A percentile compares a stretch with the other conserved stretches of the same genome.
phyloP scores from a whole-genome alignment of 2,329 filamentous ascomycete genomes.

The Rosellinia necatrix region DNA sequence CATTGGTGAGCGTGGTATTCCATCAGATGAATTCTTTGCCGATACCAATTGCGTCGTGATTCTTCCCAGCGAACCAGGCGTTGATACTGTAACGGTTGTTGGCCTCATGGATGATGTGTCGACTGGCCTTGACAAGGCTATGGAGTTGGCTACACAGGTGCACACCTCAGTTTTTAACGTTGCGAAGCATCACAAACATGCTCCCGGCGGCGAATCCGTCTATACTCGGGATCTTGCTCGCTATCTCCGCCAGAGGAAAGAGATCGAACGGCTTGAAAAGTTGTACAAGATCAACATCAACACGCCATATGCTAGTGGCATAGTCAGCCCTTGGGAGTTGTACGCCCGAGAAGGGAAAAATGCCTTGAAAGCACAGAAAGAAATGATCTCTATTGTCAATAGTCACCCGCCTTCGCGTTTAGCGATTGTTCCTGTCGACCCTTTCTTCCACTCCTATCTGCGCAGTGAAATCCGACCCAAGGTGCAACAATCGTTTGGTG shows the following conservation, averaged over 20 bases:
- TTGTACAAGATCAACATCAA: constrained; percentile 86
- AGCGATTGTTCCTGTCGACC: constrained; percentile 68
- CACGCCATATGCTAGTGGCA: constrained; percentile 71
- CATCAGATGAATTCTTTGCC: constrained; percentile 82
- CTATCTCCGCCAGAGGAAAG: constrained; percentile 81
- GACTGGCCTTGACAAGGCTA: constrained; percentile 77
- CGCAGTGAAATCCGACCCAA: constrained; percentile 65
- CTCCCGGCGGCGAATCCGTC: constrained; percentile 70
- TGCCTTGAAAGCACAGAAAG: constrained; percentile 72
- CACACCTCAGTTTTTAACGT: constrained; percentile 83
- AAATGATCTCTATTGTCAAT: constrained; percentile 74
- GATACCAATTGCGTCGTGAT: constrained; percentile 91
- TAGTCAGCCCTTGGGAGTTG: constrained; percentile 81
- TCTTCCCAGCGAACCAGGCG: constrained; percentile 76
- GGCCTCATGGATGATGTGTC: constrained; percentile 77
- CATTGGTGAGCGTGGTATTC: constrained; percentile 79
- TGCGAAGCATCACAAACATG: constrained; percentile 75
- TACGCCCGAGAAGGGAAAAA: constrained; percentile 88
- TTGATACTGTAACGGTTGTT: constrained; percentile 82
- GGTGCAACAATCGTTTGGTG: constrained; percentile 71
- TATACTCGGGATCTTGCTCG: constrained; percentile 87
- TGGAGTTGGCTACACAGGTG: constrained; percentile 87
- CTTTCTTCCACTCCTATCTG: constrained; percentile 79
- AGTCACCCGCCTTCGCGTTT: constrained; percentile 76
- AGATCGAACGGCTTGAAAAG: constrained; percentile 81